Evolutionary conservation across 352 stramenopile genomes (phyloP), one percentile per base, ranked within the genome.

Genomic region (Sclerospora graminicola): DNA sequence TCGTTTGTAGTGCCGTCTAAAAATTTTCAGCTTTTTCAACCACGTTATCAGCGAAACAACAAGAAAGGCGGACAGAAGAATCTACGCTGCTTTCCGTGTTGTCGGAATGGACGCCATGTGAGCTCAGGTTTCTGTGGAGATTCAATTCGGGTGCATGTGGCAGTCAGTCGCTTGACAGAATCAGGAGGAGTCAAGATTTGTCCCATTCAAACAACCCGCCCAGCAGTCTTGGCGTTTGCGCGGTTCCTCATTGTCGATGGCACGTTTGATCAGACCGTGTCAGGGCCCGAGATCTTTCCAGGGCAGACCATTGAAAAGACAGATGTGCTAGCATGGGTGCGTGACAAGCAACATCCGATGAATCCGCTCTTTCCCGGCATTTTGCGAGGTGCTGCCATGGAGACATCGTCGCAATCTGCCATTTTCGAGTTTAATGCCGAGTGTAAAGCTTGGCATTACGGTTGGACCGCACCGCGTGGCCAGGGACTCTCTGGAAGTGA

Each of bases 51-150:
- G 46, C 77, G 81, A 11, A 94, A 94, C 66, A 94, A 93, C 52
- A 94, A 94, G 54, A 89, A 91, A 41, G 80, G 82, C 28, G 81
- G 81, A 1, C 82, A 93, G 44, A 94, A 93, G 52, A 94, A 94
- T 34, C 48, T 94, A 21, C 79, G 83, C 5, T 93, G 83, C 45
- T 94, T 94, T 39, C 83, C 83, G 10, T 88, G 61, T 49, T 92
- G 81, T 48, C 76, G 81, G 18, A 81, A 89, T 27, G 73, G 67
- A 0, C 68, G 77, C 6, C 83, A 94, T 50, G 79, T 90, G 48
- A 84, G 66, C 44, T 87, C 78, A 1, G 81, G 81, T 1, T 94
- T 94, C 26, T 94, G 83, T 36, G 83, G 83, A 16, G 76, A 88
- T 51, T 84, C 83, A 15, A 87, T 94, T 34, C 55, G 70, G 40